A percentile compares a stretch with the other conserved stretches of the same genome.
These are phyloP conservation scores for Penicillium goetzii DNA, from an alignment of 495 filamentous ascomycete genomes.

Conservation along the genomic window DNA sequence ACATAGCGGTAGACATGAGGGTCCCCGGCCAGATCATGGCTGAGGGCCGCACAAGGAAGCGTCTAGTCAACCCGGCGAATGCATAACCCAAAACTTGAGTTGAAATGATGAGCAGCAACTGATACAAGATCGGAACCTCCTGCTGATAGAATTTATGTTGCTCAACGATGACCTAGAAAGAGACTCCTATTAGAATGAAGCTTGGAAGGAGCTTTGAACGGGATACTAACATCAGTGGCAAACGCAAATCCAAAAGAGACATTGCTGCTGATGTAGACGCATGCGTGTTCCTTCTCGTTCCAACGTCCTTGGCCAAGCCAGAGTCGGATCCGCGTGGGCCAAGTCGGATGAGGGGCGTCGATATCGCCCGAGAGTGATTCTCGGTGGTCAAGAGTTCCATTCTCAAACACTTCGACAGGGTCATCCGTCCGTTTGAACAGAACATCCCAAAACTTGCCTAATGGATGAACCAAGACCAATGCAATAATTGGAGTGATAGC, in stretches of 20 bases:
- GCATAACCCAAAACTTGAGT: constrained; percentile 86
- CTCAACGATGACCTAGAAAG: constrained; percentile 64
- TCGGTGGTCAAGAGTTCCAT: constrained; percentile 33
- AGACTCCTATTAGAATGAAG: constrained; percentile 4
- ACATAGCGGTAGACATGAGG: constrained; percentile 85
- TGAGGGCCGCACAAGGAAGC: constrained; percentile 66
- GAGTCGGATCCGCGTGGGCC: constrained; percentile 48
- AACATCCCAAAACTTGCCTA: constrained; percentile 78
- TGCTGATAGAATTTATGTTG: constrained; percentile 88
- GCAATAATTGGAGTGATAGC: constrained; percentile 85
- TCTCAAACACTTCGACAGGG: constrained; percentile 55
- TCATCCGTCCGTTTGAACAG: constrained; percentile 65
- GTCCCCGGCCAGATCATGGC: constrained; percentile 79
- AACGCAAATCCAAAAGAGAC: constrained; percentile 91
- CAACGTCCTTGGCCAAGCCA: constrained; percentile 81
- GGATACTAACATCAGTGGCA: constrained; percentile 50
- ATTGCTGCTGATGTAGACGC: constrained; percentile 87
- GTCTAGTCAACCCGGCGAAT: constrained; percentile 76
- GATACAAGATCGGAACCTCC: constrained; percentile 71
- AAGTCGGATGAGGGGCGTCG: constrained; percentile 14
- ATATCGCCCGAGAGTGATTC: constrained; percentile 24
- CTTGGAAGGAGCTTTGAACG: neutral
- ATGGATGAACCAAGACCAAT: constrained; percentile 76
- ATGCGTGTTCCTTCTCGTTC: constrained; percentile 87
- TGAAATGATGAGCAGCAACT: constrained; percentile 78